Percentiles rank a stretch among this genome's conserved stretches.
Conservation (phyloP, 306 rosid genomes). For the Arachis hypogaea region DNA sequence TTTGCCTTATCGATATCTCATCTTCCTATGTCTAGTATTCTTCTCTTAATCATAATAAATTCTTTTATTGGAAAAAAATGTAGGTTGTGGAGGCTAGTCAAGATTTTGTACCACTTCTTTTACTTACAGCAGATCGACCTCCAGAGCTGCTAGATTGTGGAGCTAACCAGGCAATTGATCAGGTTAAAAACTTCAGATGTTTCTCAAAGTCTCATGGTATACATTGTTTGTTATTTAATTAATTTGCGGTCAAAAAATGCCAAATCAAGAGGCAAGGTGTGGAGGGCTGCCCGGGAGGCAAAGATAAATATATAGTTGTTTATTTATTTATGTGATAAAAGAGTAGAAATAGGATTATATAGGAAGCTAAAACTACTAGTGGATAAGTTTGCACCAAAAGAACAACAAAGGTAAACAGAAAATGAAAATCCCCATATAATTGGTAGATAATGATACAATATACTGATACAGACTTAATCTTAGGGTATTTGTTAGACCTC, state of each 20-base stretch:
- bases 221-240: conserved; percentile 10
- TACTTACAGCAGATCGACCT: conserved; percentile 97
- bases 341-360: neutral
- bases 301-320: neutral
- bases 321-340: neutral
- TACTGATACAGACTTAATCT: too few species aligned
- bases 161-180: conserved; percentile 92
- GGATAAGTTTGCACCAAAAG: too few species aligned
- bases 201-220: conserved; percentile 3
- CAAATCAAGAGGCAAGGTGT: neutral
- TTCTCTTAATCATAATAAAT: neutral
- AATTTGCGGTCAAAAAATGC: neutral
- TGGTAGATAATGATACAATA: too few species aligned
- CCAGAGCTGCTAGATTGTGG: conserved; percentile 82
- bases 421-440: too few species aligned
- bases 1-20: neutral
- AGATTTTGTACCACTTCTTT: conserved; percentile 86
- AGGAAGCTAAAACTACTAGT: neutral
- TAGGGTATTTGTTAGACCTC: too few species aligned
- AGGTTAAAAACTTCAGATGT: conserved; percentile 50
- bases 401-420: too few species aligned
- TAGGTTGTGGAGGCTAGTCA: conserved; percentile 98
- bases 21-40: neutral
- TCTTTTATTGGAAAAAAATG: neutral
- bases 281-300: neutral